A percentile compares a stretch with the other conserved stretches of the same genome.
phyloP scores from a whole-genome alignment of 371 early-diverging fungal species.

The Entomophthora muscae region DNA sequence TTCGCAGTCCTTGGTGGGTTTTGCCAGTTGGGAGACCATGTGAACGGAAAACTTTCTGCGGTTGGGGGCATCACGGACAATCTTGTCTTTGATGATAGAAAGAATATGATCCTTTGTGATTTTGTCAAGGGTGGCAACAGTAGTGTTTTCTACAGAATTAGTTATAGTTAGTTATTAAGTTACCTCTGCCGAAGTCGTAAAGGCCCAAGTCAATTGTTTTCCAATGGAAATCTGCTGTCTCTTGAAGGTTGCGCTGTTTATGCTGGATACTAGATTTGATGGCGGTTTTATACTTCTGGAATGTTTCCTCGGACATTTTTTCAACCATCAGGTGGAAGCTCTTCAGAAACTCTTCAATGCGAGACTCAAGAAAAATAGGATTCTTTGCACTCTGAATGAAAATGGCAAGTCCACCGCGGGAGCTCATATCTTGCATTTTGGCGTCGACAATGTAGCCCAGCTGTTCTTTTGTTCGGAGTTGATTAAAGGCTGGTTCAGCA shows the following conservation, averaged over 20 bases:
- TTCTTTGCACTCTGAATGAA: constrained; percentile 78
- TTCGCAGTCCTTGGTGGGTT: too few species aligned
- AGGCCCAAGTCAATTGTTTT: constrained; percentile 51
- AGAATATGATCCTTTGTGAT: background rate
- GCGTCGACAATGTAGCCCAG: constrained; percentile 68
- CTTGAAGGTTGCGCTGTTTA: constrained; percentile 65
- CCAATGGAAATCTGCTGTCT: constrained; percentile 65
- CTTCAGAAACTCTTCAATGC: constrained; percentile 59
- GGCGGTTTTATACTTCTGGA: constrained; percentile 50
- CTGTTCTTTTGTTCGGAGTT: constrained; percentile 80
- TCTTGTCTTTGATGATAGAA: background rate
- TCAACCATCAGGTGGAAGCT: constrained; percentile 28
- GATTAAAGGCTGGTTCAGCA: constrained; percentile 80
- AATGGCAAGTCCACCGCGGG: constrained; percentile 33
- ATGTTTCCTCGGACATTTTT: constrained; percentile 53
- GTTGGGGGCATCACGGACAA: background rate
- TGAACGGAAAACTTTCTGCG: background rate
- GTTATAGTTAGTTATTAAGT: background rate
- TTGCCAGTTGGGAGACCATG: background rate
- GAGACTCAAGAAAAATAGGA: constrained; percentile 60
- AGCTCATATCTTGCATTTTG: constrained; percentile 18
- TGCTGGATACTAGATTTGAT: constrained; percentile 51
- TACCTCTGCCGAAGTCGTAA: constrained; percentile 61
- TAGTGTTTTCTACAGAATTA: too few species aligned
- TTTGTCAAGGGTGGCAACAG: background rate